phyloP scores from a whole-genome alignment of 495 filamentous ascomycete genomes.

The Penicillium ochrochloron region DNA sequence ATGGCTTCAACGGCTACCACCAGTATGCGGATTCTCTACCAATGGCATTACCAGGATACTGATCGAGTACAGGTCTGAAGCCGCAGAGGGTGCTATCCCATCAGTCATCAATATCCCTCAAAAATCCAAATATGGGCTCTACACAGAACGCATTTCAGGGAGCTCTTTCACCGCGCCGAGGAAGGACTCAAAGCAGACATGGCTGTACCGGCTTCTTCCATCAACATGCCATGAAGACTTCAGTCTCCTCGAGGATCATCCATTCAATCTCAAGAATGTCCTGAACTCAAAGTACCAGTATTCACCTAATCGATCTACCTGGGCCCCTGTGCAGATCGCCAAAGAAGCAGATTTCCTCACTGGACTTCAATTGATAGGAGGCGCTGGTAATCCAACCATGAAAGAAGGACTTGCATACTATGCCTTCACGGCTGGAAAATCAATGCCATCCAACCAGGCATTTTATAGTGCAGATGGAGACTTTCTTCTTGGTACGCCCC shows the following conservation, averaged over 20 bases:
- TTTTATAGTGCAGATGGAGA: neutral
- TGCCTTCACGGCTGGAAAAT: neutral
- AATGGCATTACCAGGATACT: neutral
- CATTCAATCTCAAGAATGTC: neutral
- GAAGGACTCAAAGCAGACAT: slow-evolving; percentile 1
- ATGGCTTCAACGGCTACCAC: slow-evolving; percentile 1
- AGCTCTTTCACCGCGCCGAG: slow-evolving; percentile 1
- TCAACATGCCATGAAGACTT: neutral
- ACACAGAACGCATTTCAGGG: neutral
- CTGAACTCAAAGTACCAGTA: neutral
- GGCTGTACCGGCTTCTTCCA: neutral
- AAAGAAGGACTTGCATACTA: neutral
- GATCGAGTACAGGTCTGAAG: neutral
- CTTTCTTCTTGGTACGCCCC: neutral
- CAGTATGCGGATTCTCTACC: neutral
- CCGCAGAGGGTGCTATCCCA: neutral
- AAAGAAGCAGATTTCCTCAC: neutral
- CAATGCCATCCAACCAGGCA: neutral
- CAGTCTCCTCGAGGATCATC: neutral
- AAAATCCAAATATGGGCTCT: slow-evolving; percentile 5
- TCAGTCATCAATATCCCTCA: neutral
- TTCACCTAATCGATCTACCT: neutral
- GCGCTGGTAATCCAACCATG: neutral
- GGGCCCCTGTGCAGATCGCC: neutral
- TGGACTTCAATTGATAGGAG: neutral